Evolutionary conservation across 108 stramenopile genomes (phyloP).

Genomic region (Pseudonitzschia multistriata): DNA sequence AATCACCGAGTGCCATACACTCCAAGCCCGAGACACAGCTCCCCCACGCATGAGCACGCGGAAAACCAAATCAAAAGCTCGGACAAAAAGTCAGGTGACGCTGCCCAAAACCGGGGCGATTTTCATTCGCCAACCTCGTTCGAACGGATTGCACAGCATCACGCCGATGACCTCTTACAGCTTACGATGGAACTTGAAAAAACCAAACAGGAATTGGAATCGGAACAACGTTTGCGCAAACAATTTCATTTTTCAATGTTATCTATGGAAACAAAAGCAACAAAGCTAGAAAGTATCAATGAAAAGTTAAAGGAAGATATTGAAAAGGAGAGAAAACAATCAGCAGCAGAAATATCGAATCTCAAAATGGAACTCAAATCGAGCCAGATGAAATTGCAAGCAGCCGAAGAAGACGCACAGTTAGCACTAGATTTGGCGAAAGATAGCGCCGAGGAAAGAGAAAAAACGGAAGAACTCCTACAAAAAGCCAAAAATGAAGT

Average conservation of each 20-base stretch:
- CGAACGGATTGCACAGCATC: constrained; percentile 52
- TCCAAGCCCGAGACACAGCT: not conserved
- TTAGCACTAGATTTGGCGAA: constrained; percentile 79
- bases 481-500: constrained; percentile 52
- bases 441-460: constrained; percentile 54
- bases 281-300: constrained; percentile 35
- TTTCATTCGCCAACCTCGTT: constrained; percentile 23
- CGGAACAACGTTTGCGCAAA: constrained; percentile 46
- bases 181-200: constrained; percentile 74
- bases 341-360: constrained; percentile 25
- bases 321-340: constrained; percentile 27
- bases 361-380: constrained; percentile 39
- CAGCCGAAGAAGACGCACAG: constrained; percentile 85
- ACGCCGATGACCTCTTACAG: constrained; percentile 75
- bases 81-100: too few species aligned
- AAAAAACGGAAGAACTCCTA: constrained; percentile 62
- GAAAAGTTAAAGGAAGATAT: constrained; percentile 27
- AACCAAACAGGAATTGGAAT: constrained; percentile 50
- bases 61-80: not conserved
- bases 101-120: not conserved
- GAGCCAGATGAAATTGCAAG: constrained; percentile 45
- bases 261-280: constrained; percentile 31
- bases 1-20: not conserved
- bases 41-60: not conserved
- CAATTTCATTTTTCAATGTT: constrained; percentile 39